Percentiles rank a stretch among this genome's conserved stretches.
phyloP scores from a whole-genome alignment of 176 grass and related monocot genomes.

The Otatea glauca region DNA sequence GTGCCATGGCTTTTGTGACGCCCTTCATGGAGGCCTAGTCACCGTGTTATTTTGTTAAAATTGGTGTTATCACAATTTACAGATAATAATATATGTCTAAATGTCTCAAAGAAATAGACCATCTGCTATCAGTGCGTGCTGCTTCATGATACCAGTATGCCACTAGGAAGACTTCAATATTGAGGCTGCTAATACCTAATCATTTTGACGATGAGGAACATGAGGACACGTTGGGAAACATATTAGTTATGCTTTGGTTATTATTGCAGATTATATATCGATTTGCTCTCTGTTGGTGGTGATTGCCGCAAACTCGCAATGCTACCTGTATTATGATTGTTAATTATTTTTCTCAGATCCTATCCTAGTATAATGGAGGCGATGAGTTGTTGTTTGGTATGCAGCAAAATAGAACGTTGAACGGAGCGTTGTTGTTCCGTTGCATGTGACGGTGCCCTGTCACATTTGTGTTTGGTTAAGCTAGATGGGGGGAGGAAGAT shows the following conservation, averaged over 20 bases:
- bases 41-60: not conserved
- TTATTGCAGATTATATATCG: not conserved
- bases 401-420: not conserved
- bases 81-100: not conserved
- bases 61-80: not conserved
- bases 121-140: too few species aligned
- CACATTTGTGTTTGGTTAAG: not conserved
- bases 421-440: not conserved
- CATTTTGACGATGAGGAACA: not conserved
- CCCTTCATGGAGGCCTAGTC: constrained; percentile 73
- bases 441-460: constrained; percentile 49
- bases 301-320: not conserved
- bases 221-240: not conserved
- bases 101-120: not conserved
- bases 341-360: constrained; percentile 20
- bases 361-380: too few species aligned
- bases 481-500: not conserved
- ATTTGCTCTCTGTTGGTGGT: not conserved
- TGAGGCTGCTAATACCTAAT: not conserved
- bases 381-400: not conserved
- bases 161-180: too few species aligned
- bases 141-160: too few species aligned
- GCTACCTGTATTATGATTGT: not conserved
- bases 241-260: not conserved
- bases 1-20: constrained; percentile 75